Percentiles rank a stretch among this genome's conserved stretches.
Evolutionary conservation across 371 early-diverging fungal species (phyloP).

Genomic region (Circinella minor): DNA sequence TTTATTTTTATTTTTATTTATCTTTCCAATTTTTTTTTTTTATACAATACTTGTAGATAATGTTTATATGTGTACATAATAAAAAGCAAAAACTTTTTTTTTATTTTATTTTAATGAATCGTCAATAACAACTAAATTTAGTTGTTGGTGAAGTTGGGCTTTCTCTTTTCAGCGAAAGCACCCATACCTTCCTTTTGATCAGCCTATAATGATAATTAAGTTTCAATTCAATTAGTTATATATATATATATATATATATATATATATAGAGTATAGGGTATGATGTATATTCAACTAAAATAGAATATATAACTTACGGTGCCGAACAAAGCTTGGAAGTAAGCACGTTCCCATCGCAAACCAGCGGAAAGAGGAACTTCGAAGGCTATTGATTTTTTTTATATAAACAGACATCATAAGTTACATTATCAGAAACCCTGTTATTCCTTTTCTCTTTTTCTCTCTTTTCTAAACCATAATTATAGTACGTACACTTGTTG

Average conservation of each 20-base stretch:
- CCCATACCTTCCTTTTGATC: slow-evolving; percentile 98
- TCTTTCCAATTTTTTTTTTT: background rate
- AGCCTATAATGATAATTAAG: slow-evolving; percentile 46
- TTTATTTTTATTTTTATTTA: background rate
- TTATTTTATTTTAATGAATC: background rate
- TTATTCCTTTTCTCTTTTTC: background rate
- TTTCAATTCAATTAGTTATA: background rate
- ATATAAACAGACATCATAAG: too few species aligned
- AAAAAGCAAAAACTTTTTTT: background rate
- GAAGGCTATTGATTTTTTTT: slow-evolving; percentile 61
- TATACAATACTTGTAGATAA: background rate
- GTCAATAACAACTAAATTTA: slow-evolving; percentile 41
- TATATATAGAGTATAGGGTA: background rate
- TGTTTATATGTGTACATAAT: background rate
- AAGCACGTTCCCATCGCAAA: slow-evolving; percentile 89
- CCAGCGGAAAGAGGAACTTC: slow-evolving; percentile 89
- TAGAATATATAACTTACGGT: slow-evolving; percentile 58
- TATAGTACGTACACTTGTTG: slow-evolving; percentile 73
- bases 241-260: background rate
- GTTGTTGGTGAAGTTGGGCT: slow-evolving; percentile 86
- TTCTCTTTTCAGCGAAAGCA: slow-evolving; percentile 97
- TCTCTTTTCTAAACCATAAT: background rate
- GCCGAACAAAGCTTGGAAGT: slow-evolving; percentile 95
- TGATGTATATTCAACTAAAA: too few species aligned
- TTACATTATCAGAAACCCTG: too few species aligned